A percentile compares a stretch with the other conserved stretches of the same genome.
Conservation (phyloP, 73 alveolate species). For the Tetrahymena borealis region DNA sequence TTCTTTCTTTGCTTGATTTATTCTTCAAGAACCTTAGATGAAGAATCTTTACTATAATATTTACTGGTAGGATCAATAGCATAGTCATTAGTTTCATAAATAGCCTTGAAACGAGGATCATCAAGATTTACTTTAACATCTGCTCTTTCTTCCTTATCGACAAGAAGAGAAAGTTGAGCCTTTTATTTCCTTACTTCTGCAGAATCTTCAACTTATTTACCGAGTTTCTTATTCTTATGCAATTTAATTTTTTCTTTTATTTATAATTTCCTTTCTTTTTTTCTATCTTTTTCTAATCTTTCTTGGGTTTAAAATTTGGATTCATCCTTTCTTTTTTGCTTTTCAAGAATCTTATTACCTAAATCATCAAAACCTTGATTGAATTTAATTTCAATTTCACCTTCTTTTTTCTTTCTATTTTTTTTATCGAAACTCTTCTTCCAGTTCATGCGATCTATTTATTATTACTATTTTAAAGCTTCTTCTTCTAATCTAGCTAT, state of each 20-base stretch:
- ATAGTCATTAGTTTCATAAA: background rate
- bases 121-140: background rate
- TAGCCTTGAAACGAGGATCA: background rate
- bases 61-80: background rate
- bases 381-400: background rate
- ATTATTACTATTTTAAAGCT: background rate
- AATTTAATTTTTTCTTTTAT: background rate
- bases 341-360: background rate
- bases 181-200: background rate
- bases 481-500: conserved; percentile 18
- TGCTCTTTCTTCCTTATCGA: background rate
- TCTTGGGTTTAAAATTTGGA: background rate
- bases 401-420: background rate
- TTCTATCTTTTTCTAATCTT: background rate
- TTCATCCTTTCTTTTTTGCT: background rate
- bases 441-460: background rate
- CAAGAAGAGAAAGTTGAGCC: background rate
- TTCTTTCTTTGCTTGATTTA: background rate
- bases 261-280: background rate
- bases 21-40: background rate
- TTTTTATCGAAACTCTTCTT: background rate
- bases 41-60: background rate
- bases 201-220: background rate
- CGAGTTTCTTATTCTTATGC: background rate
- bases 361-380: background rate